A percentile compares a stretch with the other conserved stretches of the same genome.
These are phyloP conservation scores for Cutaneotrichosporon cyanovorans DNA, from an alignment of 1,284 basidiomycete species.

Conservation along the genomic window DNA sequence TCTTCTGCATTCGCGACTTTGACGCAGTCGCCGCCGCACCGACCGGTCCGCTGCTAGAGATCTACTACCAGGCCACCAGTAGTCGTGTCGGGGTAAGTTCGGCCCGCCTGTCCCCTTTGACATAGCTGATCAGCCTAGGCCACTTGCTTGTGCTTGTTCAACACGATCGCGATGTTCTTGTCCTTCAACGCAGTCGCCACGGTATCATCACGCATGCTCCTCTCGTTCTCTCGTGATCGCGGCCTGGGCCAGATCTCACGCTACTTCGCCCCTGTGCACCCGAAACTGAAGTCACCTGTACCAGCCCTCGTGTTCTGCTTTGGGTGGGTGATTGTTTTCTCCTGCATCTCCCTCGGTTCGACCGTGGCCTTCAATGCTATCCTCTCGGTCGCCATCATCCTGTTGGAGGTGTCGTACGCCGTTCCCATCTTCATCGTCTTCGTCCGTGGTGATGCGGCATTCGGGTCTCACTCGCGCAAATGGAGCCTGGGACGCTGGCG, in stretches of 20 bases:
- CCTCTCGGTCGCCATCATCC: slow-evolving; percentile 30
- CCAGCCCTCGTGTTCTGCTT: slow-evolving; percentile 56
- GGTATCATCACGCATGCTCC: slow-evolving; percentile 58
- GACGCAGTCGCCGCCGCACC: slow-evolving; percentile 6
- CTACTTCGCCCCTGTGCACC: slow-evolving; percentile 51
- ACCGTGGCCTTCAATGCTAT: slow-evolving; percentile 27
- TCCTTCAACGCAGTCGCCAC: slow-evolving; percentile 50
- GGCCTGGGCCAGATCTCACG: slow-evolving; percentile 54
- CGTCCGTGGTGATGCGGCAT: slow-evolving; percentile 44
- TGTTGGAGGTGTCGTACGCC: slow-evolving; percentile 28
- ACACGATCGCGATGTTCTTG: slow-evolving; percentile 41
- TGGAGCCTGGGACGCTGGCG: slow-evolving; percentile 35
- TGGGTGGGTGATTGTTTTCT: slow-evolving; percentile 10
- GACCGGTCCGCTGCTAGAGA: slow-evolving; percentile 10
- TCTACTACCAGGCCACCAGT: slow-evolving; percentile 26
- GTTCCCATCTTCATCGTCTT: slow-evolving; percentile 45
- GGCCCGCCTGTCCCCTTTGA: neutral
- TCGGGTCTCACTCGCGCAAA: slow-evolving; percentile 31
- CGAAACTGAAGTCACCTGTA: slow-evolving; percentile 49
- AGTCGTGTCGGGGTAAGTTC: slow-evolving; percentile 17
- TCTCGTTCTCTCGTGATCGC: slow-evolving; percentile 61
- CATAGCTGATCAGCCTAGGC: slow-evolving; percentile 13
- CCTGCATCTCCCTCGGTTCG: slow-evolving; percentile 41
- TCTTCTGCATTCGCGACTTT: slow-evolving; percentile 17
- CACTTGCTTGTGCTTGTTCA: slow-evolving; percentile 47